Base-by-base conservation (phyloP, 2,329 filamentous ascomycete species). In the Xylaria sp. region DNA sequence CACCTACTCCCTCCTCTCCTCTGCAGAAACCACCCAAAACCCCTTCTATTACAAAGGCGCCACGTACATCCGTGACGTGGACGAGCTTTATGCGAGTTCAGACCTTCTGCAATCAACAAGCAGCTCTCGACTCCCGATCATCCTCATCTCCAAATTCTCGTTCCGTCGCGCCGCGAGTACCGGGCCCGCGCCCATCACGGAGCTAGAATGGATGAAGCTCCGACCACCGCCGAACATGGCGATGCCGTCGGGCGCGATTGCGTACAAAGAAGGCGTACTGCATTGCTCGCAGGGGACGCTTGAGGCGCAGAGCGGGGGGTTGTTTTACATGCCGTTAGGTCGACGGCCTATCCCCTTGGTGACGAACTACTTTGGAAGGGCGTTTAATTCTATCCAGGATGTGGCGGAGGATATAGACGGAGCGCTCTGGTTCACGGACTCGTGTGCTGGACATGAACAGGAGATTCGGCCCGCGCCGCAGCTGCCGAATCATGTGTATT, bases 371-470 rank as follows among this genome's bases (percentile, higher is more conserved):
- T 75, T 76, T 54, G 75, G 75, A 8, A 71, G 73, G 34, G 74
- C 76, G 5, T 80, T 82, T 68, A 81, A 80, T 69, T 79, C 76
- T 35, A 71, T 76, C 23, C 77, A 78, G 62, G 74, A 75, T 60
- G 76, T 79, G 2, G 70, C 73, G 1, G 67, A 74, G 9, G 71
- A 74, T 1, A 46, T 35, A 1, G 75, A 79, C 60, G 76, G 75
- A 0, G 67, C 70, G 0, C 65, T 82, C 9, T 82, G 79, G 79
- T 82, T 82, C 63, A 80, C 79, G 0, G 80, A 82, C 65, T 74
- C 77, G 0, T 70, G 69, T 30, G 73, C 76, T 55, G 79, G 78
- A 3, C 74, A 76, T 55, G 76, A 79, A 60, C 71, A 74, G 59
- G 76, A 76, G 13, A 78, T 81, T 49, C 74, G 80, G 44, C 73